Percentiles rank a stretch among this genome's conserved stretches.
These are phyloP conservation scores for Plasmodium chabaudi DNA, from an alignment of 169 alveolate species.

Conservation along the genomic window DNA sequence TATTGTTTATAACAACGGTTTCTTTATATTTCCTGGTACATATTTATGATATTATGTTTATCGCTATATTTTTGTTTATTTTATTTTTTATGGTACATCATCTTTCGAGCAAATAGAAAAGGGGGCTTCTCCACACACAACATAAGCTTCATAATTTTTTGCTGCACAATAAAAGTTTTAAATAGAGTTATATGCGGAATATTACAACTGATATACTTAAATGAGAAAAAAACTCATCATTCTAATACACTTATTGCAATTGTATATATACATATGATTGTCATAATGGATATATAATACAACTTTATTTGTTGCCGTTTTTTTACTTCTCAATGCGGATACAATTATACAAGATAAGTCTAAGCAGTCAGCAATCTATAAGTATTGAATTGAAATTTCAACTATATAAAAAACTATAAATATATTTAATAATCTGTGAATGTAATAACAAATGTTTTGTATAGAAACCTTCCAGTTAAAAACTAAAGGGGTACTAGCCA, in stretches of 20 bases:
- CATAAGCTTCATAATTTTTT: slow-evolving; percentile 73
- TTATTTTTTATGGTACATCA: slow-evolving; percentile 60
- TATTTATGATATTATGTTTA: too few relatives aligned
- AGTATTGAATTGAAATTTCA: neutral
- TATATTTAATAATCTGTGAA: neutral
- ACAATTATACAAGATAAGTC: slow-evolving; percentile 54
- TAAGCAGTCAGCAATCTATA: slow-evolving; percentile 60
- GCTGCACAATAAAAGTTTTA: slow-evolving; percentile 18
- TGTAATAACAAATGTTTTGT: neutral
- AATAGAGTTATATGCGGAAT: neutral
- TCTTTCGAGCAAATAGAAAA: slow-evolving; percentile 63
- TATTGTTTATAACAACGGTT: too few relatives aligned
- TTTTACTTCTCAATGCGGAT: slow-evolving; percentile 50
- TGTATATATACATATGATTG: neutral
- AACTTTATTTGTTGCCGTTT: neutral
- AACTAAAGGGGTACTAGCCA: slow-evolving; percentile 9
- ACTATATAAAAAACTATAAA: neutral
- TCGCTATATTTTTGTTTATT: neutral
- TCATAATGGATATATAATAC: slow-evolving; percentile 1
- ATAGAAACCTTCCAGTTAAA: slow-evolving; percentile 2
- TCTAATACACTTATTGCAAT: neutral
- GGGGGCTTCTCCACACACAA: slow-evolving; percentile 77
- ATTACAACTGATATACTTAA: too few relatives aligned
- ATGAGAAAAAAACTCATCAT: neutral
- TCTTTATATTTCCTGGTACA: too few relatives aligned